Base-by-base conservation (phyloP, 768 basidiomycete species). In the Boletus vermiculosoides region DNA sequence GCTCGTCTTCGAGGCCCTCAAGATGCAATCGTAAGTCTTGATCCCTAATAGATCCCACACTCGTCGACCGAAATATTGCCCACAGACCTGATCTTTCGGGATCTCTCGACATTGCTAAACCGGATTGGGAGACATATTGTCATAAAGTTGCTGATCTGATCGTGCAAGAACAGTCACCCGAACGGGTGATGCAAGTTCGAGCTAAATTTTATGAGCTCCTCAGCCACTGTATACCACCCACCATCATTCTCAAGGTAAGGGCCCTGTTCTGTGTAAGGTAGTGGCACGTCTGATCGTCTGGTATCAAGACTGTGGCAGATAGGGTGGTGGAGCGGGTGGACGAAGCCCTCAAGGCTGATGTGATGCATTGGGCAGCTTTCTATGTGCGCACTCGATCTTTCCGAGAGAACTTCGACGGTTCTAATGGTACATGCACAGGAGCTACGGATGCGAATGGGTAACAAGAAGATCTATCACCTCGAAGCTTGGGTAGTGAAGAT, bases 71-170 rank as follows among this genome's bases (percentile, higher is more conserved):
- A 42, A 47, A 50, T 48, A 37, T 52, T 50, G 25, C 9, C 56
- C 47, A 13, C 64, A 93, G 91, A 54, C 89, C 91, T n/a, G 90
- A 94, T 70, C 79, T 96, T 39, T 82, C 85, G 5, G 90, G 90
- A 33, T 76, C 88, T 39, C 74, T 94, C 55, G 80, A 82, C 34
- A 93, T 96, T 55, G 93, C 94, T 15, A 94, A 98, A 73, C 94
- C 97, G n/a, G 97, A 99, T 68, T 99, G 97, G 97, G 97, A 99
- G 72, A 91, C 90, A 12, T 99, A 97, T 69, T 97, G 95, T 63
- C 80, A 87, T 63, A 93, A 94, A 69, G 87, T 98, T 12, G 94
- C 90, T 15, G 93, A 95, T 70, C 75, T 91, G 66, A 94, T 99
- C 60, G 76, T 98, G 18, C 79, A 83, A 58, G 93, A 97, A 65